These are phyloP conservation scores for Citrus reticulata DNA, from an alignment of 345 rosid genomes.

Conservation along the genomic window DNA sequence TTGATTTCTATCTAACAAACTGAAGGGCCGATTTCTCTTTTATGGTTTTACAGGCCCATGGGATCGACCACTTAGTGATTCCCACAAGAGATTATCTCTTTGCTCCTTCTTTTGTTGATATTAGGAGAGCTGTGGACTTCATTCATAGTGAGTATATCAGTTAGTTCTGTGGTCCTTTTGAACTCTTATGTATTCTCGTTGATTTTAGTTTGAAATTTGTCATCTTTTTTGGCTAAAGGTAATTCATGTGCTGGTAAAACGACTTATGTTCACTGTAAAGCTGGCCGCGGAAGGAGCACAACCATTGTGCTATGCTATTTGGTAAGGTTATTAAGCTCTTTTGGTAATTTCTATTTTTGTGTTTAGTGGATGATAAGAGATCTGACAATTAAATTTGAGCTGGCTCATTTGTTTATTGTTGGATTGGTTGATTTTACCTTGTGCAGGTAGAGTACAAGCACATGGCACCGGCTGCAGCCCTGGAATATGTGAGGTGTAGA, in stretches of 20 bases:
- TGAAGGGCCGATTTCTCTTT: background rate
- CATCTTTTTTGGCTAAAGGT: slow-evolving; percentile 30
- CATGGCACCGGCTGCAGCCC: slow-evolving; percentile 53
- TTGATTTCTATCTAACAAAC: background rate
- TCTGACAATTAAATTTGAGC: background rate
- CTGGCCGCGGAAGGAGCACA: slow-evolving; percentile 94
- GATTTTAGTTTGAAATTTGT: background rate
- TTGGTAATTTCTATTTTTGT: background rate
- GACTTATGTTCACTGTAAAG: slow-evolving; percentile 92
- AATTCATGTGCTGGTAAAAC: slow-evolving; percentile 57
- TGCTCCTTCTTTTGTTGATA: slow-evolving; percentile 69
- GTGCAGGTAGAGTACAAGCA: slow-evolving; percentile 50
- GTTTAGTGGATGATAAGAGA: background rate
- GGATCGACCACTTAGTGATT: slow-evolving; percentile 78
- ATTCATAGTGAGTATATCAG: slow-evolving; percentile 53
- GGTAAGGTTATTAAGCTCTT: slow-evolving; percentile 27
- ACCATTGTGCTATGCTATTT: slow-evolving; percentile 86
- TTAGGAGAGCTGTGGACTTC: slow-evolving; percentile 63
- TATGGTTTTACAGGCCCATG: slow-evolving; percentile 47
- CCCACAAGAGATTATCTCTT: slow-evolving; percentile 89
- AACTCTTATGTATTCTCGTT: background rate
- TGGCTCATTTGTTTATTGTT: background rate
- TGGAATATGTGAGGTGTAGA: slow-evolving; percentile 55
- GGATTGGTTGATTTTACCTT: slow-evolving; percentile 7
- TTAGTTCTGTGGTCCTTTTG: background rate